These are phyloP conservation scores for Nitzschia putrida DNA, from an alignment of 108 stramenopile genomes.

Conservation along the genomic window DNA sequence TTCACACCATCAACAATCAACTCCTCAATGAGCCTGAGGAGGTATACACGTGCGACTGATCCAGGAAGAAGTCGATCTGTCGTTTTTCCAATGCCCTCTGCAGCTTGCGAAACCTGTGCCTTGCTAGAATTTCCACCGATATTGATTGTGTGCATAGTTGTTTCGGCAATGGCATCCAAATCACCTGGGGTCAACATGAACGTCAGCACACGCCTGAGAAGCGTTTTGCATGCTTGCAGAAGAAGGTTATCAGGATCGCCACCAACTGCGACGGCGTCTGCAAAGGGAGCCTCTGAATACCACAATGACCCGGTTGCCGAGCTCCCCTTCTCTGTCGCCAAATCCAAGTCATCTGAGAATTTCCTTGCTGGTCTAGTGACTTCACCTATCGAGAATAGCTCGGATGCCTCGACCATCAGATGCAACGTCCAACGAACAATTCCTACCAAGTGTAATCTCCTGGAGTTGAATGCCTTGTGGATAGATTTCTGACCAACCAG, in stretches of 20 bases:
- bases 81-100: slow-evolving; percentile 8
- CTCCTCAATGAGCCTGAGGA: slow-evolving; percentile 85
- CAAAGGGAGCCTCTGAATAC: slow-evolving; percentile 64
- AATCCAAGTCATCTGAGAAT: slow-evolving; percentile 21
- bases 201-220: slow-evolving; percentile 80
- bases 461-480: slow-evolving; percentile 86
- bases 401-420: slow-evolving; percentile 85
- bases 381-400: slow-evolving; percentile 68
- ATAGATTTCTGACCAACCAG: slow-evolving; percentile 74
- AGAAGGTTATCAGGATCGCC: slow-evolving; percentile 81
- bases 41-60: slow-evolving; percentile 77
- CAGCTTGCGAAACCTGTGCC: neutral
- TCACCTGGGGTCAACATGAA: slow-evolving; percentile 89
- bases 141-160: slow-evolving; percentile 81
- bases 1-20: slow-evolving; percentile 89
- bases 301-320: slow-evolving; percentile 43
- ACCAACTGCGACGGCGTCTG: slow-evolving; percentile 73
- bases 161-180: slow-evolving; percentile 82
- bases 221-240: slow-evolving; percentile 78
- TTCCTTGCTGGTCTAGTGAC: slow-evolving; percentile 12
- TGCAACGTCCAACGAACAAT: slow-evolving; percentile 87
- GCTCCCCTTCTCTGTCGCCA: slow-evolving; percentile 12
- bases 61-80: slow-evolving; percentile 51
- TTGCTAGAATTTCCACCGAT: slow-evolving; percentile 39
- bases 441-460: slow-evolving; percentile 80